Conservation (phyloP, 83 land plant species). For the Picea mariana region DNA sequence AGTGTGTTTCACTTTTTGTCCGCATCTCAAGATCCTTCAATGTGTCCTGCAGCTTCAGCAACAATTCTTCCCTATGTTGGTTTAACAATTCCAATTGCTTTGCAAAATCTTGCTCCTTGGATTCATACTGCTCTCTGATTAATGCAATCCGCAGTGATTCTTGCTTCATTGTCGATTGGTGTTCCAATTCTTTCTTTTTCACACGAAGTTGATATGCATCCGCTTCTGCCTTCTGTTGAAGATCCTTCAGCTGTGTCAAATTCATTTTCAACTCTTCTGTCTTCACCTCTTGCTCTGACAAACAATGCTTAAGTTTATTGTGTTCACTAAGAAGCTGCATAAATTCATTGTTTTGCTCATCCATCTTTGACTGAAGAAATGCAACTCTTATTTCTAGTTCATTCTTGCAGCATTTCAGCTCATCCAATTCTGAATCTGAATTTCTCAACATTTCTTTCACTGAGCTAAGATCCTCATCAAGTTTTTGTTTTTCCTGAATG, state of each 20-base stretch:
- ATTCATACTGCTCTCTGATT: conserved; percentile 39
- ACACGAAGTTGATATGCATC: conserved; percentile 28
- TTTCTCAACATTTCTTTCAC: conserved; percentile 32
- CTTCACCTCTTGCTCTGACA: conserved; percentile 19
- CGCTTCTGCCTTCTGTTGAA: conserved; percentile 22
- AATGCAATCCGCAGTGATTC: conserved; percentile 9
- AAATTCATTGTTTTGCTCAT: conserved; percentile 41
- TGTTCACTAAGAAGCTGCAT: conserved; percentile 13
- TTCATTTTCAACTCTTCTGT: conserved; percentile 21
- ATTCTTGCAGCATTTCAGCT: conserved; percentile 26
- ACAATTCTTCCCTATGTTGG: conserved; percentile 31
- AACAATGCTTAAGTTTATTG: neutral
- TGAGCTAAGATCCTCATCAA: conserved; percentile 31
- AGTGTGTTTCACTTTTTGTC: conserved; percentile 30
- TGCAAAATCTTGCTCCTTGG: conserved; percentile 21
- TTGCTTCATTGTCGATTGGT: conserved; percentile 14
- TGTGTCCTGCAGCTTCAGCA: conserved; percentile 28
- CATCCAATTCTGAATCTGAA: conserved; percentile 31
- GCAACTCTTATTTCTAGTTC: conserved; percentile 29
- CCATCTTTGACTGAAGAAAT: conserved; percentile 42
- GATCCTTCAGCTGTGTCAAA: conserved; percentile 21
- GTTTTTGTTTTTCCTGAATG: conserved; percentile 33
- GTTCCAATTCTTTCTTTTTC: conserved; percentile 34
- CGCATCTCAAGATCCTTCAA: conserved; percentile 20
- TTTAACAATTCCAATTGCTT: conserved; percentile 24